Base-by-base conservation (phyloP, 345 rosid species). In the Limnanthes douglasii region DNA sequence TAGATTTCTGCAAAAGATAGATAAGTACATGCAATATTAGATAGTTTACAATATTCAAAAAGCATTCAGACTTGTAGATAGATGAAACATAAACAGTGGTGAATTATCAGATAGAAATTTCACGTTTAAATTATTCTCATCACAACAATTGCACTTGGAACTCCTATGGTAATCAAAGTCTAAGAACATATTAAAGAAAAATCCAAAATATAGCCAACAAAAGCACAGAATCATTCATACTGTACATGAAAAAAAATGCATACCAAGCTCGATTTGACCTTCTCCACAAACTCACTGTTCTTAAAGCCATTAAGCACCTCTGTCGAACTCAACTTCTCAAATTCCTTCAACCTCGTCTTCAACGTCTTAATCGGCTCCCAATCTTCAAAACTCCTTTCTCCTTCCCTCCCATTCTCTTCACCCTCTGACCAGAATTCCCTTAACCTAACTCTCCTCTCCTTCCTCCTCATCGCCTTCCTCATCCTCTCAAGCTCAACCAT, bases 251-350 rank as follows among this genome's bases (percentile, higher is more conserved):
- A 12, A 15, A 2, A 38, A n/a, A 15, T 2, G 34, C 75, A 34
- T 72, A 90, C 98, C 88, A 78, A 61, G 63, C 92, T 65, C 31
- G 92, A 66, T 60, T 90, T 90, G 35, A 90, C 49, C 65, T 80
- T 84, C 75, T 77, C 85, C 19, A 84, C 70, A 46, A 84, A 58
- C 28, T 84, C 98, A 35, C 59, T 64, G 44, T 64, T 72, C 71
- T 64, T 79, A 34, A 82, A 57, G 6, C 90, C 84, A 43, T 67
- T 79, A 50, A 78, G 65, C 15, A 78, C 36, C 21, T 86, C 97
- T 0, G 64, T 22, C 0, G 74, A 56, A 43, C 66, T 80, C 51
- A 73, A 80, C 62, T 64, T 77, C 78, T 90, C 98, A 34, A 90
- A 69, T 45, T 84, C 85, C 53, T 66, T 69, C 37, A 84, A 50